Conservation (phyloP, 2,329 filamentous ascomycete species). For the Diaporthe citriasiana region DNA sequence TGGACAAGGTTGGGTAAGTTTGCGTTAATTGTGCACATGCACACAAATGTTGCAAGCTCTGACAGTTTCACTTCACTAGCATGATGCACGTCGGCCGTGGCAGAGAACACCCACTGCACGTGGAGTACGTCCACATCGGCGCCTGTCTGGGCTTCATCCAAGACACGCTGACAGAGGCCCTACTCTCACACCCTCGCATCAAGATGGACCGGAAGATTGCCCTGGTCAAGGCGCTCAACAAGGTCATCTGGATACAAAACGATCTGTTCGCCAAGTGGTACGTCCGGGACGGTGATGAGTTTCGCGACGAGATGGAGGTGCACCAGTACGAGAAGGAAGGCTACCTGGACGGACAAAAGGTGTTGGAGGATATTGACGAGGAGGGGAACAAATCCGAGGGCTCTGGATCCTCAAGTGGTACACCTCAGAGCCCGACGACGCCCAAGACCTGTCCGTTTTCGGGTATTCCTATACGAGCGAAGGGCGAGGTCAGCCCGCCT, state of each 20-base stretch:
- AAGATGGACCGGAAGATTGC: slow-evolving; percentile 77
- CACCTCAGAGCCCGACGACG: slow-evolving; percentile 34
- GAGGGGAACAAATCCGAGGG: slow-evolving; percentile 36
- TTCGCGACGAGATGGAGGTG: slow-evolving; percentile 59
- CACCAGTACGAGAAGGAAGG: slow-evolving; percentile 72
- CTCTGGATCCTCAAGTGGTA: slow-evolving; percentile 35
- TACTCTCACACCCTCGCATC: slow-evolving; percentile 79
- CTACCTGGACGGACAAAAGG: slow-evolving; percentile 73
- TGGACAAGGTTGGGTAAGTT: slow-evolving; percentile 83
- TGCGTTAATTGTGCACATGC: not conserved
- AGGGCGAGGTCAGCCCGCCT: slow-evolving; percentile 39
- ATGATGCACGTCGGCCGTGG: slow-evolving; percentile 87
- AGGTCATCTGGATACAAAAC: slow-evolving; percentile 91
- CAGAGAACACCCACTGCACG: slow-evolving; percentile 78
- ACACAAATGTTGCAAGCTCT: not conserved
- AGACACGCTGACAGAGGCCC: slow-evolving; percentile 82
- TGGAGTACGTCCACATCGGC: slow-evolving; percentile 86
- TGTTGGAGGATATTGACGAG: slow-evolving; percentile 61
- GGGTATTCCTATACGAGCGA: slow-evolving; percentile 38
- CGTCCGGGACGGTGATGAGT: slow-evolving; percentile 77
- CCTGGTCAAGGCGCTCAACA: slow-evolving; percentile 81
- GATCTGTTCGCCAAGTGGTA: slow-evolving; percentile 90
- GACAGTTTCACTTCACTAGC: slow-evolving; percentile 51
- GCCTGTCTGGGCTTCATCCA: slow-evolving; percentile 81
- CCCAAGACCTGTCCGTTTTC: slow-evolving; percentile 41